Evolutionary conservation across 306 rosid genomes (phyloP), one percentile per base, ranked within the genome.

Genomic region (Quercus glauca): DNA sequence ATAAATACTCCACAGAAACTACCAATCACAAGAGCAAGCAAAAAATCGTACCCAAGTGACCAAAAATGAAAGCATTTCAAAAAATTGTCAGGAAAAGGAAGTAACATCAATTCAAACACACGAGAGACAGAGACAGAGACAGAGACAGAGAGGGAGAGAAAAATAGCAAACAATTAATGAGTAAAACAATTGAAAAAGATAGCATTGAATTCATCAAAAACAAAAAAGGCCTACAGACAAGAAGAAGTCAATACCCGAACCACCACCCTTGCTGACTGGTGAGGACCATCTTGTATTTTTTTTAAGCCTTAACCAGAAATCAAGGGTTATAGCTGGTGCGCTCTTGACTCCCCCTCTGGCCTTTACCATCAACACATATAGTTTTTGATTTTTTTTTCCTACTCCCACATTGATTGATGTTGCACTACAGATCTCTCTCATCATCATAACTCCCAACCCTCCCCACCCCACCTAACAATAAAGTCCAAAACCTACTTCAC

Each of bases 161-260:
- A 35, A 0, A 55, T 43, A 49, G 12, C 8, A 18, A 57, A 33
- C 20, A 70, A 11, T 28, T 18, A 55, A 25, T 14, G 69, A 61
- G 11, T 18, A 78, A 49, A 49, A 79, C 53, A 49, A 20, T 56
- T 3, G 21, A 20, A 76, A 31, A 57, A 69, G 45, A 41, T 41
- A 7, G 75, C 87, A 81, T 78, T 78, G 33, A 78, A 84, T 80
- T 79, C 29, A 31, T 75, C 58, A 67, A 31, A 68, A 82, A 80
- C 82, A 73, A 79, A 79, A 80, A 83, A 85, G 86, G 86, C 69
- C 33, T 74, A 85, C 83, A 80, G 74, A 84, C 82, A 89, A 89
- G 92, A 87, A 92, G 88, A 91, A 95, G 98, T 95, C 98, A 95
- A 95, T 92, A 84, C 99, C 99, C 99, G 99, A 95, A 95, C 98